Evolutionary conservation across 768 basidiomycete species (phyloP).

Genomic region (Lactarius sanguifluus): DNA sequence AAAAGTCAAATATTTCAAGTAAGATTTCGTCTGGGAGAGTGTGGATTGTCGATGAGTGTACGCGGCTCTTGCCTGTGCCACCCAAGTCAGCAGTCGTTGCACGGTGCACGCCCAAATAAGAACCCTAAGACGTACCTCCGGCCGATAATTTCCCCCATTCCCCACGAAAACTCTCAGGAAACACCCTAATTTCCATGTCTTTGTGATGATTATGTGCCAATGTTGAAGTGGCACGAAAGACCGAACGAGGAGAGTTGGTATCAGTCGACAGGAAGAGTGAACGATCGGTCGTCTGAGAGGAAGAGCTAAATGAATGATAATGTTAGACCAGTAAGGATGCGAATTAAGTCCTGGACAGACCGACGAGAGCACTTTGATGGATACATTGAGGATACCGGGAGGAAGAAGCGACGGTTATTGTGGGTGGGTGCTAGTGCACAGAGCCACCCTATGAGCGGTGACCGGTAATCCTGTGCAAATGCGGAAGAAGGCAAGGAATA

Average conservation of each 20-base stretch:
- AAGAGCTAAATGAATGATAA: background rate
- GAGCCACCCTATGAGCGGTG: background rate
- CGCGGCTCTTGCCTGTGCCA: background rate
- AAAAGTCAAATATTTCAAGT: background rate
- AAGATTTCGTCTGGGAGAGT: background rate
- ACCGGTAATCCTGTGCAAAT: background rate
- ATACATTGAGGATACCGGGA: background rate
- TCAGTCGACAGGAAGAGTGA: background rate
- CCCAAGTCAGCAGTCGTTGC: background rate
- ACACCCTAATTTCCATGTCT: background rate
- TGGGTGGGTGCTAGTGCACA: background rate
- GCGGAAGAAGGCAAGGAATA: conserved; percentile 1
- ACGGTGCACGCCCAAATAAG: background rate
- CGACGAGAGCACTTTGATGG: background rate
- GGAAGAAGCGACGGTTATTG: background rate
- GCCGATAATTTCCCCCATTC: background rate
- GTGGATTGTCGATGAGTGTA: background rate
- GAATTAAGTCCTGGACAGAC: background rate
- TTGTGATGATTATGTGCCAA: background rate
- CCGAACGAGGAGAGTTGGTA: background rate
- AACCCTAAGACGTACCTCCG: conserved; percentile 3
- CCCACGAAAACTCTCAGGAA: background rate
- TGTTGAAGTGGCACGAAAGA: background rate
- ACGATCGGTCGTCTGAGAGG: background rate
- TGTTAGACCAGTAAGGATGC: background rate